Conservation (phyloP, 805 yeast species). For the Kluyveromyces starmeri region DNA sequence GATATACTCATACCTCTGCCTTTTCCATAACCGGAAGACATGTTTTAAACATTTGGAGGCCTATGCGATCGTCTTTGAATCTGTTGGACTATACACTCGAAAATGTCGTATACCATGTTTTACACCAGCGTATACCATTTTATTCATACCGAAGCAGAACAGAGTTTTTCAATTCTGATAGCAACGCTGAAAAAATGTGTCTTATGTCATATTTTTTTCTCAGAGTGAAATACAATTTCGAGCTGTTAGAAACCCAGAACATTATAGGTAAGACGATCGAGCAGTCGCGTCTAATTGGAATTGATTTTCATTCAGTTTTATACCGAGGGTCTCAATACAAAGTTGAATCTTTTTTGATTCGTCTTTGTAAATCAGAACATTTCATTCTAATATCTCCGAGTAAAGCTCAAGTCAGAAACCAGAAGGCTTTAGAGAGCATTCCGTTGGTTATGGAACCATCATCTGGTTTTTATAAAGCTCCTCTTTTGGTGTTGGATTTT, state of each 20-base stretch:
- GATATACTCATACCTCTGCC: conserved; percentile 67
- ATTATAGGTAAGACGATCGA: conserved; percentile 64
- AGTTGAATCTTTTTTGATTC: conserved; percentile 73
- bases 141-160: conserved; percentile 44
- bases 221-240: conserved; percentile 33
- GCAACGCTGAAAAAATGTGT: conserved; percentile 30
- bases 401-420: conserved; percentile 69
- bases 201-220: conserved; percentile 39
- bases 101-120: conserved; percentile 56
- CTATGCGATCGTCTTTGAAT: conserved; percentile 51
- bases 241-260: conserved; percentile 53
- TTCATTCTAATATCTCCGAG: conserved; percentile 69
- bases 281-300: conserved; percentile 76
- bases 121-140: conserved; percentile 62
- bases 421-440: conserved; percentile 77
- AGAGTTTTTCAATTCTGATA: conserved; percentile 31
- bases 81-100: conserved; percentile 68
- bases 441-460: conserved; percentile 92
- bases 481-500: conserved; percentile 83
- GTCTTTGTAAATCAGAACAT: conserved; percentile 73
- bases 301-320: conserved; percentile 81
- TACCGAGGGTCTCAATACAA: conserved; percentile 91
- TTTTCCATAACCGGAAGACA: conserved; percentile 73
- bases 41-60: conserved; percentile 77
- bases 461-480: conserved; percentile 77